These are phyloP conservation scores for Picea abies DNA, from an alignment of 83 land plant species.

Conservation along the genomic window DNA sequence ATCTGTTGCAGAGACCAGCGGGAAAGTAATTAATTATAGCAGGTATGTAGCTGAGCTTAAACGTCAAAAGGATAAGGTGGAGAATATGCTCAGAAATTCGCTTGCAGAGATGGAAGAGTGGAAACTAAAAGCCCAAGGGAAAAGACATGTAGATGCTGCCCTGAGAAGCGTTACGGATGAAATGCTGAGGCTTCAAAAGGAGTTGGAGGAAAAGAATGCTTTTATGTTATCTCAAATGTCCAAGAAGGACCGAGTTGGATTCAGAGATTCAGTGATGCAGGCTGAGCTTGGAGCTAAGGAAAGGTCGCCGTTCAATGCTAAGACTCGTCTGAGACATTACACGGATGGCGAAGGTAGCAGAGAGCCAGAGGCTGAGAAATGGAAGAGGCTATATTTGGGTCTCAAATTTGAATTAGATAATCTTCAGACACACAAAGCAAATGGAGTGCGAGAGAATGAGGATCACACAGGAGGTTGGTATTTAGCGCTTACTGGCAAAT, in stretches of 20 bases:
- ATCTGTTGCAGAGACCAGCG: too few species aligned
- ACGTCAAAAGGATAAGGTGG: background rate
- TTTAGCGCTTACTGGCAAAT: background rate
- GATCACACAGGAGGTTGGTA: background rate
- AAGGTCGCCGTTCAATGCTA: background rate
- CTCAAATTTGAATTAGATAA: slow-evolving; percentile 13
- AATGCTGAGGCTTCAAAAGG: slow-evolving; percentile 9
- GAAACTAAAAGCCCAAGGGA: background rate
- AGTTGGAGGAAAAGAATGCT: slow-evolving; percentile 2
- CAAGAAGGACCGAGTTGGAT: background rate
- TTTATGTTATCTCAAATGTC: background rate
- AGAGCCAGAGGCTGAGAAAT: slow-evolving; percentile 1
- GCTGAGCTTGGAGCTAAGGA: background rate
- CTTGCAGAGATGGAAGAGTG: background rate
- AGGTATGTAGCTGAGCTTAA: background rate
- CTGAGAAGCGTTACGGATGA: slow-evolving; percentile 9
- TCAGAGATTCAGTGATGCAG: background rate
- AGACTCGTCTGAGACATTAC: background rate
- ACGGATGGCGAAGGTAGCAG: background rate
- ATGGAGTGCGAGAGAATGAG: background rate
- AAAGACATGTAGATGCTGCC: background rate
- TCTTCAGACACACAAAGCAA: background rate
- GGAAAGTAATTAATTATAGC: background rate
- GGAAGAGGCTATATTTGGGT: slow-evolving; percentile 15
- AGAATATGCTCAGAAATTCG: background rate